phyloP scores from a whole-genome alignment of 441 rosid genomes.

The Manihot esculenta region DNA sequence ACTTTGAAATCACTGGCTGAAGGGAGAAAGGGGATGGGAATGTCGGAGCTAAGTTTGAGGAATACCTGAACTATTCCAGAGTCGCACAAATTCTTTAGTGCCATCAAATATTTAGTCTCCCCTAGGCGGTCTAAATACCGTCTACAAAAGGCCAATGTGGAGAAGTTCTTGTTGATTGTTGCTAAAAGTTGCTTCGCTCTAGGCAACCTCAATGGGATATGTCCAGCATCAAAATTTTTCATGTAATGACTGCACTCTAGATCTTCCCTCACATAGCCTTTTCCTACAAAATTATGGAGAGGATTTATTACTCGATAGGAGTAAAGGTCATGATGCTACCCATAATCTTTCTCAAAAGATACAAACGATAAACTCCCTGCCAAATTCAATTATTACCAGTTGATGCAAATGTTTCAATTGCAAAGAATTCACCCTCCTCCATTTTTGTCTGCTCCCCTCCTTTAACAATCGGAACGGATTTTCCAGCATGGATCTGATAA shows the following conservation, averaged over 20 bases:
- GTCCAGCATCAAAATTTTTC: slow-evolving; percentile 85
- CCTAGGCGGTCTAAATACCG: slow-evolving; percentile 89
- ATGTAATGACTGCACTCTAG: slow-evolving; percentile 95
- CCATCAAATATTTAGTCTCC: slow-evolving; percentile 86
- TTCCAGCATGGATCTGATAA: slow-evolving; percentile 94
- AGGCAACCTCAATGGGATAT: slow-evolving; percentile 77
- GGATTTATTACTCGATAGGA: background rate
- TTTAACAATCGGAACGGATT: slow-evolving; percentile 93
- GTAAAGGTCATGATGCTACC: background rate
- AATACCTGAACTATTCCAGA: slow-evolving; percentile 87
- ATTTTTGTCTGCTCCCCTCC: slow-evolving; percentile 98
- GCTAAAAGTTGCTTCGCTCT: slow-evolving; percentile 96
- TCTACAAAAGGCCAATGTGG: slow-evolving; percentile 88
- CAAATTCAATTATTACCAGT: slow-evolving; percentile 52
- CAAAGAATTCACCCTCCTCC: slow-evolving; percentile 98
- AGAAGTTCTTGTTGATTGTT: slow-evolving; percentile 88
- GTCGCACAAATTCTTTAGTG: slow-evolving; percentile 82
- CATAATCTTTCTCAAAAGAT: slow-evolving; percentile 7
- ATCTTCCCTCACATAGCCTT: slow-evolving; percentile 93
- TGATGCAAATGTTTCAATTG: slow-evolving; percentile 93
- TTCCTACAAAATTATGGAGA: slow-evolving; percentile 47
- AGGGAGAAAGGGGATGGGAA: background rate
- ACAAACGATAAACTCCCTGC: background rate
- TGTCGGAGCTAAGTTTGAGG: background rate
- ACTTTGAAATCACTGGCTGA: background rate